These are phyloP conservation scores for Fusarium albidum DNA, from an alignment of 2,329 filamentous ascomycete species.

Conservation along the genomic window DNA sequence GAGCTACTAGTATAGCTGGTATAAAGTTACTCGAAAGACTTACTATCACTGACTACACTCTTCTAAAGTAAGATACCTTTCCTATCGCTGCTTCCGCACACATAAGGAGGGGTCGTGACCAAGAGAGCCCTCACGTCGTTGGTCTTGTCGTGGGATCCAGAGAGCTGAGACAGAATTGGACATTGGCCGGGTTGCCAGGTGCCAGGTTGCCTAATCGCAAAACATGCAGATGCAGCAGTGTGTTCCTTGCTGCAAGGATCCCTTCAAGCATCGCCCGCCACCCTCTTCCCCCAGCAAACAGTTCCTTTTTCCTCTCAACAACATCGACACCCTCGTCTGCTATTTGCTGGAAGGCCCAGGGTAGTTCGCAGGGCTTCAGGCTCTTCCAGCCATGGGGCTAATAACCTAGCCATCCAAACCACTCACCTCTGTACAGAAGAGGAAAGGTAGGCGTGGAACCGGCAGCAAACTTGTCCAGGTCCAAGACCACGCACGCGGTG, in stretches of 20 bases:
- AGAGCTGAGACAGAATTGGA: neutral
- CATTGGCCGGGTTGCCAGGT: too few relatives aligned
- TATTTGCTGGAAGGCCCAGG: neutral
- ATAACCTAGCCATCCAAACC: slow-evolving; percentile 2
- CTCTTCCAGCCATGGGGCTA: neutral
- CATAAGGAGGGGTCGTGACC: too few relatives aligned
- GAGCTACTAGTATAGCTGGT: too few relatives aligned
- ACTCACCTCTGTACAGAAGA: slow-evolving; percentile 25
- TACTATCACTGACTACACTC: too few relatives aligned
- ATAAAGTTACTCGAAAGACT: too few relatives aligned
- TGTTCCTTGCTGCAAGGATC: neutral
- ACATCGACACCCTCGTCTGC: neutral
- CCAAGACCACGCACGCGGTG: slow-evolving; percentile 25
- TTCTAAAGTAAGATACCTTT: too few relatives aligned
- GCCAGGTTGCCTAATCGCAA: neutral
- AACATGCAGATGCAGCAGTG: slow-evolving; percentile 4
- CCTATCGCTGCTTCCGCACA: too few relatives aligned
- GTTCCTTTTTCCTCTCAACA: neutral
- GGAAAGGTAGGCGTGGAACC: slow-evolving; percentile 16
- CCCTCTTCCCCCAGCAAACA: neutral
- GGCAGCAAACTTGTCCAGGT: slow-evolving; percentile 9
- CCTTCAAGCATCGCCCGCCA: slow-evolving; percentile 5
- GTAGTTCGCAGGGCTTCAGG: slow-evolving; percentile 1
- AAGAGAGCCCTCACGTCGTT: too few relatives aligned
- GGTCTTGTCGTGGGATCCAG: too few relatives aligned